Percentiles rank a stretch among this genome's conserved stretches.
Conservation (phyloP, 1,139 yeast species). For the Zygoascus sp. region DNA sequence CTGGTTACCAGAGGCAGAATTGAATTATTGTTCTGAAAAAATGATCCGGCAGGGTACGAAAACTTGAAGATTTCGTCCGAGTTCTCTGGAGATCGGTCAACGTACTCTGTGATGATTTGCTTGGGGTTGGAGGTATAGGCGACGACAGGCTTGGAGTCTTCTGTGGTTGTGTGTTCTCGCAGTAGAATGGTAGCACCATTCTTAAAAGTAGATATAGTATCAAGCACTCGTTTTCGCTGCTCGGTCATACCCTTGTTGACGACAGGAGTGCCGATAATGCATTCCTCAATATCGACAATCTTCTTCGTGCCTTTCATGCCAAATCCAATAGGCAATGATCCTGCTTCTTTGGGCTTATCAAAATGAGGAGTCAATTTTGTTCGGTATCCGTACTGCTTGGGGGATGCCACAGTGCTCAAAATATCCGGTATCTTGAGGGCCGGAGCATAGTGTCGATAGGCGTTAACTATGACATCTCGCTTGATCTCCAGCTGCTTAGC, state of each 20-base stretch:
- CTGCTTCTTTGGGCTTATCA: constrained; percentile 57
- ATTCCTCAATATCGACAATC: constrained; percentile 89
- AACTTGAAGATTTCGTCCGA: constrained; percentile 47
- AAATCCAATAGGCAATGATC: constrained; percentile 65
- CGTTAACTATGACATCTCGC: constrained; percentile 69
- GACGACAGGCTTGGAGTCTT: constrained; percentile 34
- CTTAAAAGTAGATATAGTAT: constrained; percentile 51
- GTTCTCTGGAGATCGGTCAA: constrained; percentile 40
- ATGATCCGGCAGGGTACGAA: constrained; percentile 88
- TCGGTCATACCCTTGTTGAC: constrained; percentile 69
- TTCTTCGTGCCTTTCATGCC: constrained; percentile 74
- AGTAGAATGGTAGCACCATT: constrained; percentile 85
- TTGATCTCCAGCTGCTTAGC: constrained; percentile 68
- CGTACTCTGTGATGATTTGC: constrained; percentile 74
- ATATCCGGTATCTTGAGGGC: constrained; percentile 54
- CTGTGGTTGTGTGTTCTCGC: constrained; percentile 63
- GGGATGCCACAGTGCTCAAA: constrained; percentile 70
- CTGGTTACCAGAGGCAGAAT: constrained; percentile 77
- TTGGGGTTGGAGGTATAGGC: constrained; percentile 60
- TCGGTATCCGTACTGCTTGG: constrained; percentile 69
- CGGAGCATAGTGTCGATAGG: constrained; percentile 70
- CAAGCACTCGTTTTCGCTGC: constrained; percentile 56
- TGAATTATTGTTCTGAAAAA: constrained; percentile 92
- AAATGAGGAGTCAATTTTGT: constrained; percentile 96
- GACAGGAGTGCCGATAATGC: constrained; percentile 79